Base-by-base conservation (phyloP, 164 flowering plant species). In the Aristolochia californica region DNA sequence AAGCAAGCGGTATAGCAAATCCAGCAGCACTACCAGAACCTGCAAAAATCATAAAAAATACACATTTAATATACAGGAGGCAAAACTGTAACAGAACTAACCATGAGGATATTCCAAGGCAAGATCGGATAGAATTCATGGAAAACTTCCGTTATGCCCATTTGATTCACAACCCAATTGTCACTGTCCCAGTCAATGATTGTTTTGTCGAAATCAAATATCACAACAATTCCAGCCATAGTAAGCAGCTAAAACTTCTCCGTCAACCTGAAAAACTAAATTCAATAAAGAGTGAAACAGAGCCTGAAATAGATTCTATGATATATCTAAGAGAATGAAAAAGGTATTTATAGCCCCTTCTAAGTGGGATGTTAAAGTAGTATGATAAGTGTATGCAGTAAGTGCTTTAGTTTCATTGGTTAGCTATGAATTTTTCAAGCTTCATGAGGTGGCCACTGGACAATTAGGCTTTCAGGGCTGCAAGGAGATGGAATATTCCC, bases 141-240 rank as follows among this genome's bases (percentile, higher is more conserved):
- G 78, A 74, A 52, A 83, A 60, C 68, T 80, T 83, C 87, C 82
- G 82, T 8, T 87, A 82, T 82, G 17, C 86, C 88, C 71, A 88
- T 58, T 45, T 73, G 78, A 45, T 85, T 87, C 1, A 85, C 69
- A 10, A 85, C 85, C 87, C 87, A 87, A 56, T 80, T 81, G 68
- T 87, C 89, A 34, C 89, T 83, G 56, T 87, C 91, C 21, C 61
- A 43, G 24, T 83, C 91, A 48, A 87, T 72, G 52, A 87, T 81
- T 12, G 89, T 87, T 73, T 77, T 76, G 62, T 87, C 96, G 45
- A 88, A 88, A 25, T 88, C 88, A 55, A 85, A 88, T 53, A 88
- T 66, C 48, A 80, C 74, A 53, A 88, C 74, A 1, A 27, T 17
- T 17, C 43, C 56, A 14, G 43, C 56, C 56, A 53, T 53, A 47